phyloP scores from a whole-genome alignment of 2,329 filamentous ascomycete species.

The Pyrenochaeta sp. region DNA sequence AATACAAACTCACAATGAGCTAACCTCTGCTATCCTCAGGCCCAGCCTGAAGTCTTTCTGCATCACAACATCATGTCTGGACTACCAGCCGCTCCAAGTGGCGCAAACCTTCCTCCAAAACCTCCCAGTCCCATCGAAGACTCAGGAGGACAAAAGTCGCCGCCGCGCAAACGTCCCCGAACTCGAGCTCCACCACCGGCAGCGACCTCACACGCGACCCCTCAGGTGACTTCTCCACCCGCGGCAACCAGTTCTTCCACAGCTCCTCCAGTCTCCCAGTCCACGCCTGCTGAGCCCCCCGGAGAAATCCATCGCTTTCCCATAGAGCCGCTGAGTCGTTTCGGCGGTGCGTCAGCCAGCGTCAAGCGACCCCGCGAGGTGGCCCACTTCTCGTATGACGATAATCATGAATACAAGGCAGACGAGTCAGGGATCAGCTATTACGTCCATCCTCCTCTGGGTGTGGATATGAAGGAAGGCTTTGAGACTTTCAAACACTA shows the following conservation, averaged over 20 bases:
- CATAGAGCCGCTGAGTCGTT: conserved; percentile 43
- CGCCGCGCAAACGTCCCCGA: conserved; percentile 40
- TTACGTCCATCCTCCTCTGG: conserved; percentile 80
- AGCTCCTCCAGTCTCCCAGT: background rate
- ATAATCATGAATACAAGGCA: conserved; percentile 76
- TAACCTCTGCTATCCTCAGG: too few relatives aligned
- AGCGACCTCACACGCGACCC: conserved; percentile 10
- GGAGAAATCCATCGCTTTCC: conserved; percentile 27
- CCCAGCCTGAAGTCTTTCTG: too few relatives aligned
- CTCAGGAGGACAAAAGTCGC: conserved; percentile 20
- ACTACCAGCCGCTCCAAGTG: background rate
- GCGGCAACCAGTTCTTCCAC: too few relatives aligned
- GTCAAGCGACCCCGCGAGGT: conserved; percentile 72
- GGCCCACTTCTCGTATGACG: conserved; percentile 90
- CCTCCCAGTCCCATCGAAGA: conserved; percentile 12
- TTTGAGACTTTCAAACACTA: conserved; percentile 84
- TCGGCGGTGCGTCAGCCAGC: conserved; percentile 42
- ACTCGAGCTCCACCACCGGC: conserved; percentile 42
- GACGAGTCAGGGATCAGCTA: conserved; percentile 84
- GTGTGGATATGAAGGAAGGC: conserved; percentile 77
- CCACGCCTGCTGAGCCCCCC: background rate
- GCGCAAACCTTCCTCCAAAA: conserved; percentile 9
- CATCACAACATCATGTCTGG: conserved; percentile 2
- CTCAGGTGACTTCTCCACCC: background rate
- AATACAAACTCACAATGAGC: too few relatives aligned